phyloP scores from a whole-genome alignment of 2,329 filamentous ascomycete genomes.

The Venturia asperata region DNA sequence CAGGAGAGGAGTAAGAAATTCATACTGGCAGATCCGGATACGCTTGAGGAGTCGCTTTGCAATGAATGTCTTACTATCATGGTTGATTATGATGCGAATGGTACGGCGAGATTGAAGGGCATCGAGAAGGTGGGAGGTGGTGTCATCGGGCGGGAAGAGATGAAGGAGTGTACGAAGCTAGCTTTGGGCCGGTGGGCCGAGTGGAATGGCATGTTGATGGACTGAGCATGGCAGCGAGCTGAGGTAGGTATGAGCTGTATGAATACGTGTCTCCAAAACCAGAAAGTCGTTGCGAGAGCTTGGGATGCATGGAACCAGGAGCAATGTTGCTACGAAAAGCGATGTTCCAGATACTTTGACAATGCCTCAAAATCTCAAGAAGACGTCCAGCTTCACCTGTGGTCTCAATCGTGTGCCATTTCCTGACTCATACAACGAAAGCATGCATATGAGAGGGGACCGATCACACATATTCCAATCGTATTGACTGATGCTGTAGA shows the following conservation, averaged over 20 bases:
- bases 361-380: background rate
- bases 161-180: conserved; percentile 52
- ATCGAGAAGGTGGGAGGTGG: conserved; percentile 82
- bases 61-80: conserved; percentile 73
- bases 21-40: conserved; percentile 82
- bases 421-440: no score
- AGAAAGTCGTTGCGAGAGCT: background rate
- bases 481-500: no score
- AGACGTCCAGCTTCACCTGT: background rate
- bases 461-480: no score
- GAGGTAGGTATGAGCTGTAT: background rate
- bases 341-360: background rate
- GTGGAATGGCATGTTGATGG: conserved; percentile 32
- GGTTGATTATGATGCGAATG: conserved; percentile 49
- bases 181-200: conserved; percentile 60
- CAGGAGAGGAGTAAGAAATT: conserved; percentile 42
- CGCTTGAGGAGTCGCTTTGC: conserved; percentile 79
- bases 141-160: conserved; percentile 55
- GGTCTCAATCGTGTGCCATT: background rate
- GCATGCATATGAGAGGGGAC: no score
- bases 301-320: background rate
- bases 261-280: background rate
- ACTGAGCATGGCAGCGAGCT: background rate
- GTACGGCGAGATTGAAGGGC: conserved; percentile 52
- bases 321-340: background rate